phyloP scores from a whole-genome alignment of 371 early-diverging fungal genomes.

The Apophysomyces variabilis region DNA sequence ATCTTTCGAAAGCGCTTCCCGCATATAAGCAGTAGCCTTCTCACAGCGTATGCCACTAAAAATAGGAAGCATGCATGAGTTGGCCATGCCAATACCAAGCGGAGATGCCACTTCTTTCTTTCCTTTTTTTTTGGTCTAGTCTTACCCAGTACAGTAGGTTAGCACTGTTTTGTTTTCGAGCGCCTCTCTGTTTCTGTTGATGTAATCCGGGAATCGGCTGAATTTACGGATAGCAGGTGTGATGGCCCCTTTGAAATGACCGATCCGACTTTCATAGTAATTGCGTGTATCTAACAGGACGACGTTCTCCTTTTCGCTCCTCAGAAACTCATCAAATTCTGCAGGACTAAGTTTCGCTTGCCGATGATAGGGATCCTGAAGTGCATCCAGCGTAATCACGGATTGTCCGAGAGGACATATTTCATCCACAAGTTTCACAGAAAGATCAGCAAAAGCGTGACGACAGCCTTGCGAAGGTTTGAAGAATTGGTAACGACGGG shows the following conservation, averaged over 20 bases:
- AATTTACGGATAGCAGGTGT: conserved; percentile 72
- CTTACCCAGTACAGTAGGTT: conserved; percentile 76
- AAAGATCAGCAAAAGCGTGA: conserved; percentile 67
- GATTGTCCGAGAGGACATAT: conserved; percentile 68
- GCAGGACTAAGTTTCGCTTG: conserved; percentile 48
- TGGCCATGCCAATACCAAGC: neutral
- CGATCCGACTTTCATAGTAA: conserved; percentile 72
- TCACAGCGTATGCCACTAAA: conserved; percentile 58
- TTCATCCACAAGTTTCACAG: conserved; percentile 70
- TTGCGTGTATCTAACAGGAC: conserved; percentile 71
- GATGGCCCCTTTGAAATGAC: conserved; percentile 64
- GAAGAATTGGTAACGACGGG: conserved; percentile 54
- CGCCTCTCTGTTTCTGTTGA: conserved; percentile 53
- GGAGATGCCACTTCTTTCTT: neutral
- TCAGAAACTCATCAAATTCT: conserved; percentile 48
- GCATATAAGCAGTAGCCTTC: conserved; percentile 69
- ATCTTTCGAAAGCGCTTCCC: conserved; percentile 45
- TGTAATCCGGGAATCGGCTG: conserved; percentile 64
- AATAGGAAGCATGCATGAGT: neutral
- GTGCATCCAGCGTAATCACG: conserved; percentile 20
- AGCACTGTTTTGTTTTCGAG: conserved; percentile 61
- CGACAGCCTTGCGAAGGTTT: conserved; percentile 72
- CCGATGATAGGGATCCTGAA: conserved; percentile 25
- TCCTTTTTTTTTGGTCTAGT: neutral
- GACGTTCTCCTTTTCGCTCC: conserved; percentile 37